These are phyloP conservation scores for Liriodendron chinense DNA, from an alignment of 164 flowering plant genomes.

Conservation along the genomic window DNA sequence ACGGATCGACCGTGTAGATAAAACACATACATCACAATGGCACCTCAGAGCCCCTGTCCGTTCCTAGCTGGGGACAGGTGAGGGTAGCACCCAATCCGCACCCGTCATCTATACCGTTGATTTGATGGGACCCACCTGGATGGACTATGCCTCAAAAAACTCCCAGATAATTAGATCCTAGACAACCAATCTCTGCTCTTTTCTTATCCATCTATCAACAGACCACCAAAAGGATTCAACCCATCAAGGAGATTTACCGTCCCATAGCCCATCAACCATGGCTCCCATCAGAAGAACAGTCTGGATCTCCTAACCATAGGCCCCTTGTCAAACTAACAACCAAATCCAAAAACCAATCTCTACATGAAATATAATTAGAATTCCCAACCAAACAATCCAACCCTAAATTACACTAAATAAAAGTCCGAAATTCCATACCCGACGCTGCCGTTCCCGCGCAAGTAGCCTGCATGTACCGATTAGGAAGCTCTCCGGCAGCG, in stretches of 20 bases:
- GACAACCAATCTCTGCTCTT: neutral
- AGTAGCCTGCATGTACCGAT: constrained; percentile 89
- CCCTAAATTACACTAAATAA: neutral
- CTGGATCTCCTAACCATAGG: no score
- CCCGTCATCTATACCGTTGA: neutral
- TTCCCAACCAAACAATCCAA: neutral
- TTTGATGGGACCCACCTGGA: neutral
- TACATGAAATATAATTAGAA: neutral
- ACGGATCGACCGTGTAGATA: no score
- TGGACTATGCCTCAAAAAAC: neutral
- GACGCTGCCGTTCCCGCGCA: constrained; percentile 98
- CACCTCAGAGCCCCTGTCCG: no score
- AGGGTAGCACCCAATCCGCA: neutral
- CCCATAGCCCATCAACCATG: neutral
- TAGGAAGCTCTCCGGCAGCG: constrained; percentile 91
- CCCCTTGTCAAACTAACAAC: no score
- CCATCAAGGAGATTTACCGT: neutral
- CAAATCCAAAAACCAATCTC: neutral
- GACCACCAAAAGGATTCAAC: neutral
- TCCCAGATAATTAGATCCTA: neutral
- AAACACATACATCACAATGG: no score
- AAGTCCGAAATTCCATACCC: constrained; percentile 34
- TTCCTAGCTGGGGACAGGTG: neutral
- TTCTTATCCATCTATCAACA: neutral
- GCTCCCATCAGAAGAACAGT: no score